phyloP scores from a whole-genome alignment of 1,139 yeast species.

The Yamadazyma siamensis region DNA sequence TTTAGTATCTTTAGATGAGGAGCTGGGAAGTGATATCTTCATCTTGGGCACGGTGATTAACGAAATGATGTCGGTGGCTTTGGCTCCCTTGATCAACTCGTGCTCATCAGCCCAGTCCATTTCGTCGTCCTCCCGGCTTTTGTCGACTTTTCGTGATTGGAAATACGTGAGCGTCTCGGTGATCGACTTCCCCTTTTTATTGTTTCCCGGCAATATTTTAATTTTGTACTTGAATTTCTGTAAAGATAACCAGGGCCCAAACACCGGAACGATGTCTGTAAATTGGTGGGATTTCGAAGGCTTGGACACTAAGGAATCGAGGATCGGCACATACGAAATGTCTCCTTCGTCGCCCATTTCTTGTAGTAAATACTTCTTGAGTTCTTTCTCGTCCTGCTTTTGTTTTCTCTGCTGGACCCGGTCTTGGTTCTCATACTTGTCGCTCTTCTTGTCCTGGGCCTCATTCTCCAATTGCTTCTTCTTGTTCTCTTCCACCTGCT shows the following conservation, averaged over 20 bases:
- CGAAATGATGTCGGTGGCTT: conserved; percentile 46
- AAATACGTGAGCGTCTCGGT: conserved; percentile 65
- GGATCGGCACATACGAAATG: conserved; percentile 33
- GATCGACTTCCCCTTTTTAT: conserved; percentile 86
- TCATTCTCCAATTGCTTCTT: conserved; percentile 24
- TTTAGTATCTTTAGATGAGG: conserved; percentile 3
- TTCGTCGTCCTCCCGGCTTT: conserved; percentile 45
- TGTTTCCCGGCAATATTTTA: conserved; percentile 81
- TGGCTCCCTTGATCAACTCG: conserved; percentile 52
- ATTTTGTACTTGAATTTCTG: conserved; percentile 76
- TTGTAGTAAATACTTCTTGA: conserved; percentile 41
- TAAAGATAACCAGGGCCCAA: conserved; percentile 89
- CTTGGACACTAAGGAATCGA: conserved; percentile 39
- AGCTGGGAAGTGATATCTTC: conserved; percentile 36
- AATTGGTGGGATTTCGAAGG: conserved; percentile 45
- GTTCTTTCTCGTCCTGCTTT: conserved; percentile 50
- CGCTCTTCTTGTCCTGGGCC: conserved; percentile 17
- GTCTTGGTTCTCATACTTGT: conserved; percentile 22
- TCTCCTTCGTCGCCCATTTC: conserved; percentile 30
- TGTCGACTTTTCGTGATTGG: conserved; percentile 53
- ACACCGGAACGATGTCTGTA: conserved; percentile 71
- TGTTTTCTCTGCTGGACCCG: conserved; percentile 34
- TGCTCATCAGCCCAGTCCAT: conserved; percentile 73
- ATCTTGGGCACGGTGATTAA: conserved; percentile 39
- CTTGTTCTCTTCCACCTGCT: conserved; percentile 51